Evolutionary conservation across 306 rosid genomes (phyloP).

Genomic region (Trifolium repens): DNA sequence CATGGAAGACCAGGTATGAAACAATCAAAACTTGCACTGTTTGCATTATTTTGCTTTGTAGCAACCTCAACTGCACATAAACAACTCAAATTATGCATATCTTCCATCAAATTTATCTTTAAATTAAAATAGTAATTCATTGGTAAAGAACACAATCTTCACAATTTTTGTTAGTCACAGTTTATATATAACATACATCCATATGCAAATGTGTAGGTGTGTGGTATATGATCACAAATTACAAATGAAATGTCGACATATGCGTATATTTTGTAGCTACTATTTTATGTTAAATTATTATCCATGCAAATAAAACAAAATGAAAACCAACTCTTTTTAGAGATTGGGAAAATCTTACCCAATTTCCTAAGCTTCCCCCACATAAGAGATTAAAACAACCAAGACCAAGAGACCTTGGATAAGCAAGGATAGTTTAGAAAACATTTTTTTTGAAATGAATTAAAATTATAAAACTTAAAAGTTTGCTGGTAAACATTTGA

Average conservation of each 20-base stretch:
- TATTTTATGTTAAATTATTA: too few relatives aligned
- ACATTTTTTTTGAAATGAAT: not conserved
- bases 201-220: not conserved
- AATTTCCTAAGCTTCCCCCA: not conserved
- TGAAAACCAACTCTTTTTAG: not conserved
- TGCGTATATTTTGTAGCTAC: too few relatives aligned
- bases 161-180: not conserved
- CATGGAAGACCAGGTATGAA: not conserved
- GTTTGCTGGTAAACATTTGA: not conserved
- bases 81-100: not conserved
- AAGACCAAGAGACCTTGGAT: not conserved
- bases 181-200: not conserved
- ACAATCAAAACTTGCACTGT: not conserved
- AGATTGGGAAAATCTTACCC: not conserved
- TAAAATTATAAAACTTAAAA: not conserved
- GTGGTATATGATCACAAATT: not conserved
- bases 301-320: not conserved
- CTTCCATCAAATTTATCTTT: not conserved
- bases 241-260: too few relatives aligned
- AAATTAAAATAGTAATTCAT: not conserved
- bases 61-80: not conserved
- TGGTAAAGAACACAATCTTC: not conserved
- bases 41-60: not conserved
- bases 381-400: not conserved
- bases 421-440: not conserved